Base-by-base conservation (phyloP, 2,329 filamentous ascomycete species). In the Alternaria atra region DNA sequence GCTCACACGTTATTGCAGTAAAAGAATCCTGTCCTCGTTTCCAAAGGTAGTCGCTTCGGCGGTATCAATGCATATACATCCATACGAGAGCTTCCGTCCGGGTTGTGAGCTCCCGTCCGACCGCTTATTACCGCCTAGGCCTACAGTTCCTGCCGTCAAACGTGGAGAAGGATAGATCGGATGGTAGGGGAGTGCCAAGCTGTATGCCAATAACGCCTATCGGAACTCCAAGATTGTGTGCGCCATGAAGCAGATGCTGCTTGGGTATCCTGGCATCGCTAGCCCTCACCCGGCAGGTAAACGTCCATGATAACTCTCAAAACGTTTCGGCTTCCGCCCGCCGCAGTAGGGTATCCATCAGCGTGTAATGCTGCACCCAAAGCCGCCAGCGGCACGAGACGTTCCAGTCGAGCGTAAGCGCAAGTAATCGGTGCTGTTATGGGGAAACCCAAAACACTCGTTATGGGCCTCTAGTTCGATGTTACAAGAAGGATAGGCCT, bases 201-300 rank as follows among this genome's bases (percentile, higher is more conserved):
- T 27, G 12, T 39, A 27, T 51, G 37, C 47, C 57, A 53, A 63
- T 51, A 60, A 56, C 52, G 56, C 52, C 60, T 59, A 32, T 34
- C 52, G 60, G 56, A 52, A 23, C 39, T 46, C 17, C 37, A 32
- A 44, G 34, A 52, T 60, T 43, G 32, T n/a, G 13, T 51, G 58
- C 46, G 46, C 52, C 46, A 57, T 50, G 8, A 13, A 34, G 13
- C 30, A 15, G 37, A 25, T 46, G 27, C 17, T 60, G 32, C 44
- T 37, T 55, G 50, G 25, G 5, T 40, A 32, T 48, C 37, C 52
- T 35, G 25, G 52, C 23, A 47, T 29, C 10, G 35, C n/a, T 8
- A 50, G 3, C 46, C 30, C 46, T 50, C 35, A 32, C 13, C 23
- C 30, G 15, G 20, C 23, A 20, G 34, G 27, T 15, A 37, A 32